These are phyloP conservation scores for Luffa aegyptiaca DNA, from an alignment of 306 rosid genomes.

Conservation along the genomic window DNA sequence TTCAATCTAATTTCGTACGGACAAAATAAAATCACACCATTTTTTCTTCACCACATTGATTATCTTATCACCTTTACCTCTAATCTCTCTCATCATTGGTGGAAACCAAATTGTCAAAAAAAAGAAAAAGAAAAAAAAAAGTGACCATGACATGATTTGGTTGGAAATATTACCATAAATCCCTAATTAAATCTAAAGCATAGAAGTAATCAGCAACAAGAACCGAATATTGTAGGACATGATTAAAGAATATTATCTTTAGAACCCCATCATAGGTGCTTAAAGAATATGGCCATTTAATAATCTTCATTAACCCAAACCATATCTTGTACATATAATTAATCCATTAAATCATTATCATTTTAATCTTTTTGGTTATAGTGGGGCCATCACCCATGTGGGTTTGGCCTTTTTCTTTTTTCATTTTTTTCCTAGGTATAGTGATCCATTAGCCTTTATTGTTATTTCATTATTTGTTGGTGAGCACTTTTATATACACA, in stretches of 20 bases:
- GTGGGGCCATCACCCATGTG: slow-evolving; percentile 3
- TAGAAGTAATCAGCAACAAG: slow-evolving; percentile 1
- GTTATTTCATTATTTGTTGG: neutral
- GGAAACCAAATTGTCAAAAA: neutral
- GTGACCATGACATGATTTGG: neutral
- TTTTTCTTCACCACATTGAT: neutral
- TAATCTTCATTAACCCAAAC: neutral
- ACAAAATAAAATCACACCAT: neutral
- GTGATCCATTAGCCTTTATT: neutral
- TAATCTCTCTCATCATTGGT: neutral
- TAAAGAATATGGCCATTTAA: neutral
- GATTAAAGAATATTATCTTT: slow-evolving; percentile 2
- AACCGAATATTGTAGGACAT: neutral
- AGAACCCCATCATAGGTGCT: neutral
- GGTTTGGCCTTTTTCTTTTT: neutral
- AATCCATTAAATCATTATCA: slow-evolving; percentile 6
- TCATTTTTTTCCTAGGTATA: neutral
- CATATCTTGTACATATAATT: neutral
- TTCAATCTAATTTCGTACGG: neutral
- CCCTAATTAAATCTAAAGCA: neutral
- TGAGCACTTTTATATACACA: neutral
- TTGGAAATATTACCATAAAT: slow-evolving; percentile 4
- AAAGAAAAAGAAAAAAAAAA: neutral
- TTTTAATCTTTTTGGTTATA: neutral
- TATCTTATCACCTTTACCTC: neutral